Base-by-base conservation (phyloP, 805 yeast species). In the Metschnikowia gruessii region DNA sequence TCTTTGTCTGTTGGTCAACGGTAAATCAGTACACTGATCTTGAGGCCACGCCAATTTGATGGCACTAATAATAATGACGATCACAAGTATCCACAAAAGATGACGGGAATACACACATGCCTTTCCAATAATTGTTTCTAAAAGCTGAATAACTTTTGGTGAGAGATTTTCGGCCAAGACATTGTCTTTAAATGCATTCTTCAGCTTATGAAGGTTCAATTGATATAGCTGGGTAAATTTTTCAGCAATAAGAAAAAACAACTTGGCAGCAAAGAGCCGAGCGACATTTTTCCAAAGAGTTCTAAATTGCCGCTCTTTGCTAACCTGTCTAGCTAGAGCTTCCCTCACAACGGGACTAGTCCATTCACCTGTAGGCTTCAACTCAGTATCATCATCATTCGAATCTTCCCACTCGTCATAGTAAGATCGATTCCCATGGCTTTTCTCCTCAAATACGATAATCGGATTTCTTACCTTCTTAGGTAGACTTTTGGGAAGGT, bases 21-120 rank as follows among this genome's bases (percentile, higher is more conserved):
- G 81, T 47, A 79, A 62, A 55, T 79, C 83, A 30, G 65, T 53
- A 52, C 82, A 78, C 53, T 73, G 75, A 52, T 79, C 82, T 48
- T 67, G 71, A 1, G 76, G 72, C 50, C 65, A 69, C 7, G 67
- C 19, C 13, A 76, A 52, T 37, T 57, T 60, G 33, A 65, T 49
- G 3, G 62, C 24, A 18, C 72, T 59, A 2, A 60, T 32, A 10
- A 57, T 26, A 10, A 73, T 60, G 43, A 66, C 63, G 37, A 62
- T 46, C 2, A 57, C 36, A 12, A 71, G 54, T 3, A 45, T 3
- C 56, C 55, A 54, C 42, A 49, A 50, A n/a, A 51, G 17, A 28
- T 51, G 45, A 19, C 39, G 35, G 3, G 43, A 35, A 26, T 48
- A 43, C 12, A 26, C 13, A 29, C 41, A 39, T 10, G 33, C 10